Conservation (phyloP, 2,329 filamentous ascomycete species). For the Aspergillus viridinutans region DNA sequence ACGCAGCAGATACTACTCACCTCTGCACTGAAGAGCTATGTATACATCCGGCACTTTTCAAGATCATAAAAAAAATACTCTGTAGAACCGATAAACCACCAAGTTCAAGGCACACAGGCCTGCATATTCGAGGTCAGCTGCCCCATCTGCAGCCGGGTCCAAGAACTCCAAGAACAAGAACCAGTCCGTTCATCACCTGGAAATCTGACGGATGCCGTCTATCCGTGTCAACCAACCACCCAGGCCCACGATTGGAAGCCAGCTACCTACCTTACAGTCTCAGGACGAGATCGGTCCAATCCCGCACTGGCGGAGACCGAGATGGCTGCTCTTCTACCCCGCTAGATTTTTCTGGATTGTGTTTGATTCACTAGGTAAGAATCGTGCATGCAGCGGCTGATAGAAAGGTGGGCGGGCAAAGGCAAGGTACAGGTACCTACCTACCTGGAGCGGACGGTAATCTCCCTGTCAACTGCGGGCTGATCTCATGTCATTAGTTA, state of each 20-base stretch:
- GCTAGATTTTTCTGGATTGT: conserved; percentile 19
- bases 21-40: no score
- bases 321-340: conserved; percentile 9
- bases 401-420: neutral
- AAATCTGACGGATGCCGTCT: conserved; percentile 7
- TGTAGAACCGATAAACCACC: neutral
- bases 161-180: neutral
- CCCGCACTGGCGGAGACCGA: conserved; percentile 4
- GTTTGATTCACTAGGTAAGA: neutral
- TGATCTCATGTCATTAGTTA: no score
- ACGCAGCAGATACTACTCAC: neutral
- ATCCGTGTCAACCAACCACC: conserved; percentile 3
- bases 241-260: conserved; percentile 11
- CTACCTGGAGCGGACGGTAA: neutral
- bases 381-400: neutral
- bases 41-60: no score
- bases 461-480: neutral
- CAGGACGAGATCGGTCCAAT: conserved; percentile 5
- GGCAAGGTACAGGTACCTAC: neutral
- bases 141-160: neutral
- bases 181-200: neutral
- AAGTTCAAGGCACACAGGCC: neutral
- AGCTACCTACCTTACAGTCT: neutral
- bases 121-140: neutral
- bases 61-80: no score